Base-by-base conservation (phyloP, 768 basidiomycete genomes). In the Saitozyma podzolica region DNA sequence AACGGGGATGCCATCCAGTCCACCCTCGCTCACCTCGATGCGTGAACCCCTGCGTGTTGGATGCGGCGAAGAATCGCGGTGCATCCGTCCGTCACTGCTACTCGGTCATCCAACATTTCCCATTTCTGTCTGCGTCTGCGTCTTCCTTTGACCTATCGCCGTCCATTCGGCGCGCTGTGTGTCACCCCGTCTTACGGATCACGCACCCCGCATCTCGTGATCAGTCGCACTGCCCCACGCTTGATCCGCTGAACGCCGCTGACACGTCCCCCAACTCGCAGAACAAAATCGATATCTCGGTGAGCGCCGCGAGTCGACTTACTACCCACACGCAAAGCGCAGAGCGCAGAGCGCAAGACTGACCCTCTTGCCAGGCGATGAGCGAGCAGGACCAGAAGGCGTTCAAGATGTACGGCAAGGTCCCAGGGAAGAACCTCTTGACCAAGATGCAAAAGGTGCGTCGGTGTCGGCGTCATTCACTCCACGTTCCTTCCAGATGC, bases 221-320 rank as follows among this genome's bases (percentile, higher is more conserved):
- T 29, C 29, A 29, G 29, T 29, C 5, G 29, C 29, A 29, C 29
- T 29, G 2, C 29, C 29, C 29, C 29, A 29, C 5, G 29, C 29
- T 29, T 29, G 29, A 29, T 5, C 29, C 29, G 29, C 29, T 29
- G 29, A 5, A 29, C 29, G 29, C 29, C 29, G 29, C 29, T 29
- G 29, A 29, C 29, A 29, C 29, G 29, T 29, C 5, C 29, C 29
- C 29, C 5, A 2, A 29, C 29, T 29, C 29, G 63, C 88, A 88
- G 80, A 92, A 94, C 82, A 95, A 96, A 85, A 84, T 95, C 82
- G 94, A 96, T 83, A 85, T 95, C 81, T 91, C 88, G 81, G 93
- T 94, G 76, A 77, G 90, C 52, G 91, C 88, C 81, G 92, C 93
- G 76, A 76, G 90, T 52, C 66, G n/a, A 16, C 58, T 49, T 54